Conservation (phyloP, 2,329 filamentous ascomycete genomes). For the Escovopsis weberi region DNA sequence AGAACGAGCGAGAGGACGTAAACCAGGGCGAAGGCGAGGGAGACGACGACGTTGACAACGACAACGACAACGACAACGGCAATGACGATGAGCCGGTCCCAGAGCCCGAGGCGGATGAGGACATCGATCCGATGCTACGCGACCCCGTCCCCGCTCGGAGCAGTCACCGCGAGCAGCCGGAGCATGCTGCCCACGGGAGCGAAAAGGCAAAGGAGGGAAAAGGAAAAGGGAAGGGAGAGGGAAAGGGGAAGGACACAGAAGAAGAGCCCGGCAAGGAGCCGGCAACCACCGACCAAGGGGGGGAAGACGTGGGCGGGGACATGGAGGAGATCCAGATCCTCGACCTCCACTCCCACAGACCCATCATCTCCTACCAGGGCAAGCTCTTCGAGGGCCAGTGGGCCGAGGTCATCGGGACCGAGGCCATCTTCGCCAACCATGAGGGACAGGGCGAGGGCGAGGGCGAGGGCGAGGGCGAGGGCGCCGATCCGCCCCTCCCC, state of each 20-base stretch:
- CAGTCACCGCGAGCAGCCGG: background rate
- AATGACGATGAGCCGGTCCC: conserved; percentile 11
- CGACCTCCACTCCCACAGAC: conserved; percentile 63
- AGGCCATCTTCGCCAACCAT: conserved; percentile 53
- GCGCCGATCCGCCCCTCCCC: conserved; percentile 31
- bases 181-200: background rate
- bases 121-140: conserved; percentile 21
- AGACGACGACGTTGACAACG: conserved; percentile 11
- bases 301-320: conserved; percentile 1
- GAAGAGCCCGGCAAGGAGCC: conserved; percentile 5
- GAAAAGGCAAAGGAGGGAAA: background rate
- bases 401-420: conserved; percentile 72
- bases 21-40: conserved; percentile 11
- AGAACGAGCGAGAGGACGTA: conserved; percentile 6
- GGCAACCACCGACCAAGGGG: background rate
- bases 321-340: conserved; percentile 55
- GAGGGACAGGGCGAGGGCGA: conserved; percentile 4
- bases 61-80: conserved; percentile 2
- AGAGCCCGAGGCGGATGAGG: conserved; percentile 13
- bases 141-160: conserved; percentile 6
- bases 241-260: conserved; percentile 5
- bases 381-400: conserved; percentile 68
- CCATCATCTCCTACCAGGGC: conserved; percentile 66
- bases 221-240: conserved; percentile 9
- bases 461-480: conserved; percentile 13